Evolutionary conservation across 2,329 filamentous ascomycete genomes (phyloP).

Genomic region (Dothidotthia symphoricarpi): DNA sequence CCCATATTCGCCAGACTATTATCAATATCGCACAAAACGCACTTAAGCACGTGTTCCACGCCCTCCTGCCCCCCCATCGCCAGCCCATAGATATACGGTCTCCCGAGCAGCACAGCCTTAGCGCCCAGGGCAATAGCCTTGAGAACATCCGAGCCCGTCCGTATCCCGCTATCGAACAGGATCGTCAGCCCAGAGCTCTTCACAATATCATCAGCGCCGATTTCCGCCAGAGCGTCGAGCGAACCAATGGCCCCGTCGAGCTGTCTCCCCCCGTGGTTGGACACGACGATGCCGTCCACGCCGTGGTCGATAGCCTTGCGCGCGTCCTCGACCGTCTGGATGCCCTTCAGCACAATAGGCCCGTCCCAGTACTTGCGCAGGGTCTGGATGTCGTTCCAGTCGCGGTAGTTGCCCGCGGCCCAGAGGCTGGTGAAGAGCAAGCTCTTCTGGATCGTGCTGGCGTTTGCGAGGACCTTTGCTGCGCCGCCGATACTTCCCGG

Average conservation of each 20-base stretch:
- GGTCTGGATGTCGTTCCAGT: conserved; percentile 37
- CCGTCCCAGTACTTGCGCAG: conserved; percentile 39
- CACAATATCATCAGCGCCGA: conserved; percentile 34
- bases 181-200: conserved; percentile 32
- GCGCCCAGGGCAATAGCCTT: conserved; percentile 42
- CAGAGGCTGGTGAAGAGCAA: conserved; percentile 38
- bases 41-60: conserved; percentile 39
- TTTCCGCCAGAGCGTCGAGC: conserved; percentile 39
- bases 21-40: conserved; percentile 33
- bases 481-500: conserved; percentile 37
- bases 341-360: conserved; percentile 42
- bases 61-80: conserved; percentile 40
- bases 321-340: conserved; percentile 41
- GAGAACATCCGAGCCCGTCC: conserved; percentile 38
- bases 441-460: conserved; percentile 36
- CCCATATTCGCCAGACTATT: conserved; percentile 36
- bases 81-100: conserved; percentile 40
- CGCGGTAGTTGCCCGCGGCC: conserved; percentile 36
- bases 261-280: conserved; percentile 42
- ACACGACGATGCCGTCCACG: conserved; percentile 41
- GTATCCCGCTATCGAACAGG: conserved; percentile 40
- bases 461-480: conserved; percentile 36
- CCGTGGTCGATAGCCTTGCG: conserved; percentile 35
- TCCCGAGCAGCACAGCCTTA: conserved; percentile 37
- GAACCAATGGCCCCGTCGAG: conserved; percentile 37